A percentile compares a stretch with the other conserved stretches of the same genome.
phyloP scores from a whole-genome alignment of 352 stramenopile genomes.

The Phytophthora sp. region DNA sequence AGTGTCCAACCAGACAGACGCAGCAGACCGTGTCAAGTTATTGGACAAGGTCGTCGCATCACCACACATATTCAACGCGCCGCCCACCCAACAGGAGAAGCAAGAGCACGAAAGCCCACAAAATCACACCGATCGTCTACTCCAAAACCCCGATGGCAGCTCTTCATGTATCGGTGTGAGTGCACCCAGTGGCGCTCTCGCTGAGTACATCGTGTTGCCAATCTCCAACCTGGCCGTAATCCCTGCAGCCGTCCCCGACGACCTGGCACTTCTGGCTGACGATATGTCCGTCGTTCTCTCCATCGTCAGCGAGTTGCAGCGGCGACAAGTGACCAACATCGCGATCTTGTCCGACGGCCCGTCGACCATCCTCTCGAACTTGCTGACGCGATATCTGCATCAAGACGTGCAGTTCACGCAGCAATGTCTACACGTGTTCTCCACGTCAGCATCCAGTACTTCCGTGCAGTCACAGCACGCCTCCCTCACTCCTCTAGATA shows the following conservation, averaged over 20 bases:
- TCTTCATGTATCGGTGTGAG: conserved; percentile 42
- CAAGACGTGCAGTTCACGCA: conserved; percentile 28
- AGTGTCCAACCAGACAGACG: not conserved
- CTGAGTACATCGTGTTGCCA: conserved; percentile 53
- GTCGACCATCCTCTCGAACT: conserved; percentile 31
- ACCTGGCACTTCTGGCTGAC: conserved; percentile 48
- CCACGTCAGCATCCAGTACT: conserved; percentile 19
- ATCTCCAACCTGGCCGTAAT: conserved; percentile 40
- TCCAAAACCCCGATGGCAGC: not conserved
- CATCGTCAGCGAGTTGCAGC: conserved; percentile 38
- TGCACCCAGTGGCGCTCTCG: conserved; percentile 38
- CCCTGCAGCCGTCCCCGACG: conserved; percentile 40
- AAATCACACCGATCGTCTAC: not conserved
- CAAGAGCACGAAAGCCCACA: conserved; percentile 7
- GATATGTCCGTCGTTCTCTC: conserved; percentile 49
- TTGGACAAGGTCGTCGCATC: conserved; percentile 47
- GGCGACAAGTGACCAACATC: conserved; percentile 30
- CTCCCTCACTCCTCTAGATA: conserved; percentile 40
- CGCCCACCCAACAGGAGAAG: not conserved
- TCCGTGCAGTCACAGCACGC: conserved; percentile 28
- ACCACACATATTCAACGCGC: conserved; percentile 20
- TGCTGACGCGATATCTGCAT: conserved; percentile 42
- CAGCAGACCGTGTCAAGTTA: conserved; percentile 19
- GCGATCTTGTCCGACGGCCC: conserved; percentile 36
- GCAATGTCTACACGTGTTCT: conserved; percentile 41